Evolutionary conservation across 1,284 basidiomycete species (phyloP), one percentile per base, ranked within the genome.

Genomic region (Apiotrichum porosum): DNA sequence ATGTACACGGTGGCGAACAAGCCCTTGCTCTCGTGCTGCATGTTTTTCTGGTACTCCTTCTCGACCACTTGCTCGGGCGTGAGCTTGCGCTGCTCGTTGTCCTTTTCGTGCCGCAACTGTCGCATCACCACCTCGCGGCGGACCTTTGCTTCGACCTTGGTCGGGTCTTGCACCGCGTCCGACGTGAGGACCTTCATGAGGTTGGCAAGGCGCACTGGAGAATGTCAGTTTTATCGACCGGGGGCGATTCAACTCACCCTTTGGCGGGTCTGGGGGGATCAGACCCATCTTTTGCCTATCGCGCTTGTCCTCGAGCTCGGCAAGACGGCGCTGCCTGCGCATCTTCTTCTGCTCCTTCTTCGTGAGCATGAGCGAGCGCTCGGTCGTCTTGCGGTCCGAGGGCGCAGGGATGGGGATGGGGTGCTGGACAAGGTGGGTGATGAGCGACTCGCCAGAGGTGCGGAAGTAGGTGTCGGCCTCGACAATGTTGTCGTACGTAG

Each of bases 341-440:
- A 97, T 86, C 80, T 98, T 98, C 82, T 94, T 95, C 79, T 88
- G 85, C 71, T 98, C 94, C 81, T 86, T 91, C 74, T 85, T 87
- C 6, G 92, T 97, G 58, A 95, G 74, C 80, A 89, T 94, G 54
- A 95, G 72, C 1, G 88, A 86, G 63, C 92, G 88, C 42, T 88
- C 73, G 15, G 77, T 78, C 6, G 81, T 78, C 60, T 84, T 82
- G 66, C 83, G 83, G 60, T 94, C 92, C 10, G 81, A 82, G 5
- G 91, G 90, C 2, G 88, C 87, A 32, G 89, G 88, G 49, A 99
- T 93, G 3, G 90, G 90, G 51, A 99, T 97, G 8, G 94, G 95
- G 69, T 98, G 94, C 68, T 97, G 94, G 39, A 98, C 81, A 64
- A 95, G 93, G 37, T 89, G 80, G 17, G 88, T 91, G 52, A 98